Base-by-base conservation (phyloP, 2,329 filamentous ascomycete species). In the Colletotrichum eremochloae region DNA sequence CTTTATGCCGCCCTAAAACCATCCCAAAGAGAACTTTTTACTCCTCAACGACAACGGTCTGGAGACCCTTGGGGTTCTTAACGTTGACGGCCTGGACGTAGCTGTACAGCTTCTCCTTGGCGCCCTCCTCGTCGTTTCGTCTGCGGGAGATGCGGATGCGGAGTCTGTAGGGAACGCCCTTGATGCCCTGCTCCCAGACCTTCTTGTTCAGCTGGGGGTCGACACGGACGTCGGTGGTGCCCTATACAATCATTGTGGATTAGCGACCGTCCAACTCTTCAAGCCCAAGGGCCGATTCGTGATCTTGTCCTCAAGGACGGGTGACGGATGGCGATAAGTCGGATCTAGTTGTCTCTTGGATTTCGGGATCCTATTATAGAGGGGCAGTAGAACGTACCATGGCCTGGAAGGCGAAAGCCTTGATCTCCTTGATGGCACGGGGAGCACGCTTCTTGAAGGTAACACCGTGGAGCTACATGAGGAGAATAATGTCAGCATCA, bases 191-290 rank as follows among this genome's bases (percentile, higher is more conserved):
- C 89, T 99, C 96, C 96, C 96, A 99, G 85, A 99, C 96, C 92
- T 99, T 98, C 94, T 99, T 99, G 93, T 99, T 99, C 83, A 99
- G 89, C 89, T 96, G 93, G 83, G 96, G 96, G 91, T 99, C 96
- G 84, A 99, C 88, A 81, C 96, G 96, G 88, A 99, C 96, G 85
- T 99, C 96, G 82, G 90, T 87, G 87, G 96, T 99, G 84, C 96
- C 96, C 96, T 99, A 80, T 38, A n/a, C 9, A 36, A 48, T 9
- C 11, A 77, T 14, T 38, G 73, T 56, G 50, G 74, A 4, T 80
- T 74, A 79, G 77, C 68, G 72, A 60, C 5, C 38, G 48, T 40
- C 55, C 44, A 50, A n/a, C 24, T 29, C 18, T 36, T 14, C 18
- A 14, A 36, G 31, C 48, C 40, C 1, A 64, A 46, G 1, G 20